Evolutionary conservation across 2,329 filamentous ascomycete species (phyloP), one percentile per base, ranked within the genome.

Genomic region (Colletotrichum sp.): DNA sequence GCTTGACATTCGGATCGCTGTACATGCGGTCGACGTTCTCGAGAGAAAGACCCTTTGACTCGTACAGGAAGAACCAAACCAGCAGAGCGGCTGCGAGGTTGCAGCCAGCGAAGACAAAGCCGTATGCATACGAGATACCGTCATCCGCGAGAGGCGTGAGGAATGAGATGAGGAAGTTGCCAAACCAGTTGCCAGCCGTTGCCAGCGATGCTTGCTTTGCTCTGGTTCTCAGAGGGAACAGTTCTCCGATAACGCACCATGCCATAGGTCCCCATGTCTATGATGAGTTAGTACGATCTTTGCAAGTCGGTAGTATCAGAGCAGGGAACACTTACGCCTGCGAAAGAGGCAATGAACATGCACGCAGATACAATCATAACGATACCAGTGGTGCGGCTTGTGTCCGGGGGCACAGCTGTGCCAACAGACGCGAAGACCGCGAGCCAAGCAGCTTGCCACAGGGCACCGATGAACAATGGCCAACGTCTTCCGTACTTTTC

Each of bases 21-120:
- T 95, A 95, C 91, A 94, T 93, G 68, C 90, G 89, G 82, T 95
- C 93, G 73, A 95, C 91, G 78, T 94, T 91, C 84, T 95, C 93
- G n/a, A 95, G 87, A 15, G 91, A 91, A 12, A 93, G 88, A 55
- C 88, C 90, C 76, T 91, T 89, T 18, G 89, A 91, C 81, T 95
- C 93, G 82, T 91, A 92, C 71, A 94, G 88, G 83, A 93, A 94
- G 85, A 94, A 93, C 86, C 91, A 94, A 30, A 94, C 91, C 24
- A 93, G 82, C 1, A 90, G 79, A 2, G 91, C 88, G 3, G 89
- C 92, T 2, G 87, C 84, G 65, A 94, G 84, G 79, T 92, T 92
- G 80, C 91, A 92, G 5, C 86, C 91, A 0, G 90, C 90, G 80
- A 94, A 94, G 64, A 94, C 89, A 79, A 93, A 94, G 8, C 93